Evolutionary conservation across 140 eudicot species (phyloP), one percentile per base, ranked within the genome.

Genomic region (Senecio squalidus): DNA sequence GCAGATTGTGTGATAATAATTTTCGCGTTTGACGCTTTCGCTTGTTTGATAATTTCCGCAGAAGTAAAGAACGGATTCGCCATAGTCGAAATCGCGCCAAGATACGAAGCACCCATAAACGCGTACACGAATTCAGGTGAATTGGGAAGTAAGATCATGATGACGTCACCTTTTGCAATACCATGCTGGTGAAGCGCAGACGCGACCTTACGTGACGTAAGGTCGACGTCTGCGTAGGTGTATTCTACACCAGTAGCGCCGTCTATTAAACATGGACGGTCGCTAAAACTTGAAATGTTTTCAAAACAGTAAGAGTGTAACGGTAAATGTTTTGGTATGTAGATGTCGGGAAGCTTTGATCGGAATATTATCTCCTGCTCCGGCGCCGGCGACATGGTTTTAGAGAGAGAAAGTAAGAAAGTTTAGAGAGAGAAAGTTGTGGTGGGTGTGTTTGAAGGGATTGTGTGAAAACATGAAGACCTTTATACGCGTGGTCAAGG

Each of bases 51-150:
- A 20, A 80, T 78, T 64, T 92, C 99, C 2, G 85, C 81, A 0
- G 80, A 66, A 18, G 92, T 92, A 72, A 89, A 92, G 45, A 75
- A 85, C 0, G 99, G 99, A 44, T 92, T 92, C 0, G 99, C 99
- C 76, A 81, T 92, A 34, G 96, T 92, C 11, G 93, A 79, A 3
- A 73, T 55, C 15, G 89, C 96, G 33, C 99, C 99, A 2, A 76
- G 75, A 63, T 79, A 84, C 0, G 96, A 87, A 0, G 99, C 99
- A 0, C 95, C 99, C 13, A 92, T 67, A 76, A 92, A 92, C 0
- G 96, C 69, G 67, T 70, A 88, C 4, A 88, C 80, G 43, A 84
- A 92, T 49, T 92, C 96, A 3, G 95, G 78, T 4, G 89, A 67
- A 63, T 92, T 92, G 0, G 90, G 98, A 2, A 92, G 78, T 55